Evolutionary conservation across 1,284 basidiomycete genomes (phyloP), one percentile per base, ranked within the genome.

Genomic region (Pascua sp.): DNA sequence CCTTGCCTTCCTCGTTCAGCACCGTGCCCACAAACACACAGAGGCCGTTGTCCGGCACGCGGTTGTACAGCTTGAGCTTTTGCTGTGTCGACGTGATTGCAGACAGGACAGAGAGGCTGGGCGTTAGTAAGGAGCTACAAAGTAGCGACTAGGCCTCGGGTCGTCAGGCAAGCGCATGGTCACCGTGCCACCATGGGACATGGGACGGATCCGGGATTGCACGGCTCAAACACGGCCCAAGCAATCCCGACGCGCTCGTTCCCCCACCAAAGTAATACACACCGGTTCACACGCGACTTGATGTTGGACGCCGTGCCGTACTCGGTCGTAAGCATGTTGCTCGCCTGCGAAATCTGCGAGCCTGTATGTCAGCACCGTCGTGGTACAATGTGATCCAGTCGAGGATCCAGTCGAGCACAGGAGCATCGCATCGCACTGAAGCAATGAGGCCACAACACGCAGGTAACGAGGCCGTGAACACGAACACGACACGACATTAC

Each of bases 1-100:
- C 95, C 79, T 98, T 98, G 64, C 92, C 92, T 78, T 98, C 95
- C 68, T 98, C 95, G 55, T 95, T 99, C 56, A 99, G 81, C 67
- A 99, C 91, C 15, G 96, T 99, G 49, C 95, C 95, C 59, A 98
- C 92, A 73, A 97, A 98, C 42, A 98, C 86, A 63, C 97, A 91
- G 41, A 98, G 85, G 63, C 95, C 96, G 67, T 98, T 98, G 24
- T 93, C 91, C 4, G 95, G 96, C 0, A 97, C 93, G 62, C 91
- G 86, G 71, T 87, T 91, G 82, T 98, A 98, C 10, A 98, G 83
- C 81, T 98, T 98, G 62, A 98, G 83, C 66, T 94, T 86, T 69
- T 98, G 94, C 79, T 99, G 95, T n/a, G 96, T 98, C 70, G 91
- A 94, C 17, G 95, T 98, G 74, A 99, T 98, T 62, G 96, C 96